Conservation (phyloP, 1,284 basidiomycete genomes). For the Ustilago crameri region DNA sequence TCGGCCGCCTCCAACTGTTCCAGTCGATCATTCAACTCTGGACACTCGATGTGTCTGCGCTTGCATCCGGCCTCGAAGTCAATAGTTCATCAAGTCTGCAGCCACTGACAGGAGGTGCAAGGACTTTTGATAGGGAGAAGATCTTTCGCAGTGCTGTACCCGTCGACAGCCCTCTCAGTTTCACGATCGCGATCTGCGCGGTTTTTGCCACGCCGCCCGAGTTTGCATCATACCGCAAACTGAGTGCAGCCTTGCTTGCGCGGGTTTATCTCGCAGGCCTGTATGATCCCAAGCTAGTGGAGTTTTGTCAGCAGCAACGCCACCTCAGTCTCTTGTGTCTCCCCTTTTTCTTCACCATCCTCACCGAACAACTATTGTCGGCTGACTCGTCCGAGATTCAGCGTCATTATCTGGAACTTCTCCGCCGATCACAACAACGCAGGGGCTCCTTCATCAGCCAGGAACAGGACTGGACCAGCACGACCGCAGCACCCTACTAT, state of each 20-base stretch:
- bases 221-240: slow-evolving; percentile 30
- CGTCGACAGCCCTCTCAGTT: slow-evolving; percentile 47
- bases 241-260: slow-evolving; percentile 16
- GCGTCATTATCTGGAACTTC: slow-evolving; percentile 49
- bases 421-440: slow-evolving; percentile 32
- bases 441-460: slow-evolving; percentile 35
- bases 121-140: slow-evolving; percentile 33
- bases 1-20: slow-evolving; percentile 48
- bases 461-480: slow-evolving; percentile 14
- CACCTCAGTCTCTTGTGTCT: slow-evolving; percentile 30
- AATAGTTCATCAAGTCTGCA: slow-evolving; percentile 10
- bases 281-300: slow-evolving; percentile 18
- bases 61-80: slow-evolving; percentile 39
- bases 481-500: slow-evolving; percentile 24
- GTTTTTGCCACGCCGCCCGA: slow-evolving; percentile 35
- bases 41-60: slow-evolving; percentile 48
- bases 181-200: slow-evolving; percentile 28
- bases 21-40: slow-evolving; percentile 59
- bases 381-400: slow-evolving; percentile 40
- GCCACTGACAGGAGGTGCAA: slow-evolving; percentile 17
- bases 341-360: slow-evolving; percentile 40
- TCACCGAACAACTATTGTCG: slow-evolving; percentile 46
- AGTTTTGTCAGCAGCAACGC: slow-evolving; percentile 27
- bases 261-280: slow-evolving; percentile 24
- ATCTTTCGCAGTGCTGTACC: slow-evolving; percentile 38